Evolutionary conservation across 169 alveolate genomes (phyloP).

Genomic region (Cryptosporidium andersoni): DNA sequence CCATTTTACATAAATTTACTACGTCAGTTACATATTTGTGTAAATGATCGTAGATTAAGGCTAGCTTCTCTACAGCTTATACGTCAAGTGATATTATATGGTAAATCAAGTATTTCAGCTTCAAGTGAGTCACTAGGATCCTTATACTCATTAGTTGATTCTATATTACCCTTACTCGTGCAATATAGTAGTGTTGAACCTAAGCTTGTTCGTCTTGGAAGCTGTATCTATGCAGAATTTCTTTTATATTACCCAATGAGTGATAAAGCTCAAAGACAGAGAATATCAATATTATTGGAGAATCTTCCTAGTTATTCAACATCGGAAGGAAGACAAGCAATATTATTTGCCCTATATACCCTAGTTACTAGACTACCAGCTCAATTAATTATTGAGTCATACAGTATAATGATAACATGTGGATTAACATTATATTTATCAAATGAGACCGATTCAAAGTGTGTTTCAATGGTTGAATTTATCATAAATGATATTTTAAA

Average conservation of each 20-base stretch:
- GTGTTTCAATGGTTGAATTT: slow-evolving; percentile 1
- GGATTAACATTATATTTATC: slow-evolving; percentile 46
- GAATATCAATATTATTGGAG: slow-evolving; percentile 45
- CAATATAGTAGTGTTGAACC: slow-evolving; percentile 57
- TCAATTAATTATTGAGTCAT: slow-evolving; percentile 26
- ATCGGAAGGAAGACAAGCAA: slow-evolving; percentile 52
- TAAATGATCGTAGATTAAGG: slow-evolving; percentile 52
- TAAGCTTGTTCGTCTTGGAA: slow-evolving; percentile 45
- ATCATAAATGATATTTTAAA: slow-evolving; percentile 11
- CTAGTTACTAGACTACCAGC: slow-evolving; percentile 26
- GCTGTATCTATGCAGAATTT: slow-evolving; percentile 34
- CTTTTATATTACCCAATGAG: slow-evolving; percentile 59
- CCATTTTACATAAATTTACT: slow-evolving; percentile 23
- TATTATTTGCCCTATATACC: slow-evolving; percentile 32
- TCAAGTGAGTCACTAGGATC: slow-evolving; percentile 67
- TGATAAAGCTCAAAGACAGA: slow-evolving; percentile 28
- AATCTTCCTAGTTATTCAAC: slow-evolving; percentile 56
- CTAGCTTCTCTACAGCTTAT: slow-evolving; percentile 40
- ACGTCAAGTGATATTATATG: slow-evolving; percentile 42
- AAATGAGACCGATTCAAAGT: slow-evolving; percentile 29
- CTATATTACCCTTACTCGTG: slow-evolving; percentile 24
- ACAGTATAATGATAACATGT: slow-evolving; percentile 28
- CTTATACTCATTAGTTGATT: slow-evolving; percentile 45
- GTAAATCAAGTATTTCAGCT: slow-evolving; percentile 18
- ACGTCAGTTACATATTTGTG: slow-evolving; percentile 35